Base-by-base conservation (phyloP, 768 basidiomycete genomes). In the Ramaria sp. region DNA sequence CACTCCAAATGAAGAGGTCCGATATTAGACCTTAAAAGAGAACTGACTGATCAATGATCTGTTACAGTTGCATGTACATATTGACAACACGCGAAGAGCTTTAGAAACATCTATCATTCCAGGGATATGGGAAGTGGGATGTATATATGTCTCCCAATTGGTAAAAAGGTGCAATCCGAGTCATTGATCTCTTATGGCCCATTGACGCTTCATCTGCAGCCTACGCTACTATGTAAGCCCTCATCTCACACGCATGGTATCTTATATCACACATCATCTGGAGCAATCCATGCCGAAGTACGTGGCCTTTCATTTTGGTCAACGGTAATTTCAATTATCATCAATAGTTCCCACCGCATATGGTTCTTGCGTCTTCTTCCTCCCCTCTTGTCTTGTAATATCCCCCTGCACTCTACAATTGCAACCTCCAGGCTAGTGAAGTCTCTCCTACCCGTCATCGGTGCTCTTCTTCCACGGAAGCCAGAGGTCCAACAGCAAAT, bases 51-150 rank as follows among this genome's bases (percentile, higher is more conserved):
- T 22, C 39, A 7, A 41, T 41, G 8, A n/a, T 57, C 38, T 57
- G 10, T 36, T 47, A 48, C 57, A 86, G 83, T 64, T 63, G 3
- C 73, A 76, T 51, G 70, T 68, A 7, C 71, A 75, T 58, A 49
- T 73, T 4, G 85, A 90, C 56, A 66, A 74, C 16, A 66, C 70
- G 9, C 65, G 73, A 1, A 75, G 78, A 10, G 65, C 70, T 3
- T 71, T 85, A 68, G 85, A 90, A 67, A 62, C 73, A 5, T 64
- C 77, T 5, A 64, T 72, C 5, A 65, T 78, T 5, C 76, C 81
- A 16, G 64, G 68, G 16, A 63, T 88, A 27, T 79, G 78, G 78
- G 63, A 64, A 57, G 61, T 75, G 5, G 79, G 74, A 20, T 83
- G 80, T 60, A 63, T 71, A 15, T 63, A 88, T 16, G 61, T 86